Percentiles rank a stretch among this genome's conserved stretches.
These are phyloP conservation scores for Cyberlindnera sargentensis DNA, from an alignment of 805 yeast species.

Conservation along the genomic window DNA sequence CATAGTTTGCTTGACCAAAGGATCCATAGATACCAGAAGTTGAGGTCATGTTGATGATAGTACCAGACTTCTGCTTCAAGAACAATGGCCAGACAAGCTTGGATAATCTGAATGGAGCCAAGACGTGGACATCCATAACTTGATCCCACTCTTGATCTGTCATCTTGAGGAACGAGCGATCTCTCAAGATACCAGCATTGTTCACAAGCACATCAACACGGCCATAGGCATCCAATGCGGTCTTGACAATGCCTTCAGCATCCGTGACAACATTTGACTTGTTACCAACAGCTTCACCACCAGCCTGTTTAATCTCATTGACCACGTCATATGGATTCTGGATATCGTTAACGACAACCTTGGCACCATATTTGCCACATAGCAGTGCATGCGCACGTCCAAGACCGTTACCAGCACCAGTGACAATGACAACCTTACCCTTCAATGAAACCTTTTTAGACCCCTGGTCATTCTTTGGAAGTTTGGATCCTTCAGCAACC, in stretches of 20 bases:
- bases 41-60: conserved; percentile 82
- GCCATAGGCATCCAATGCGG: conserved; percentile 73
- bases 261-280: conserved; percentile 74
- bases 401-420: conserved; percentile 94
- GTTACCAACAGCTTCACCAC: conserved; percentile 76
- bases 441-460: conserved; percentile 51
- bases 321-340: conserved; percentile 68
- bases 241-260: conserved; percentile 67
- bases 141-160: conserved; percentile 75
- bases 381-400: conserved; percentile 85
- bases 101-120: conserved; percentile 74
- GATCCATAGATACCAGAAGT: conserved; percentile 97
- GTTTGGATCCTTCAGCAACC: conserved; percentile 41
- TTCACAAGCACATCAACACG: conserved; percentile 79
- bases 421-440: conserved; percentile 81
- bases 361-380: conserved; percentile 89
- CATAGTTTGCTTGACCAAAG: conserved; percentile 95
- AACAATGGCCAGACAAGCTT: conserved; percentile 93
- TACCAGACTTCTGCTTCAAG: conserved; percentile 69
- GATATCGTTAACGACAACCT: conserved; percentile 89
- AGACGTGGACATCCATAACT: conserved; percentile 74
- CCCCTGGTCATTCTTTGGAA: conserved; percentile 57
- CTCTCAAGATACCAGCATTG: conserved; percentile 93
- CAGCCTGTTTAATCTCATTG: conserved; percentile 65
- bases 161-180: conserved; percentile 82